A percentile compares a stretch with the other conserved stretches of the same genome.
phyloP scores from a whole-genome alignment of 2,329 filamentous ascomycete species.

The Myriosclerotinia duriaeana region DNA sequence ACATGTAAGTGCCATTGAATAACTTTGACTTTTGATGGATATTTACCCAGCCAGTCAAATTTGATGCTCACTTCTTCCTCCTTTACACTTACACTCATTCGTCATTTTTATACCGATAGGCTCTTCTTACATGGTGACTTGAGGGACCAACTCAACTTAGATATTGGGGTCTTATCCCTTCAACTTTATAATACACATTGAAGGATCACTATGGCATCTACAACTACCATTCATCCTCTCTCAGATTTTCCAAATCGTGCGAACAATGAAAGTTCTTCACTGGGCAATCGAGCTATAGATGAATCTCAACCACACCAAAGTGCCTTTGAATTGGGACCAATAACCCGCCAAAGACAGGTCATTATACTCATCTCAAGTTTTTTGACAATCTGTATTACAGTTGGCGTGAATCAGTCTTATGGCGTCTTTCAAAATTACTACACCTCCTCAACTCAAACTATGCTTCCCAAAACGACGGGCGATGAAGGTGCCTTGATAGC shows the following conservation, averaged over 20 bases:
- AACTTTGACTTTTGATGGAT: not conserved
- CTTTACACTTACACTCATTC: not conserved
- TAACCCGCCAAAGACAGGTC: constrained; percentile 43
- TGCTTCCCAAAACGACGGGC: constrained; percentile 42
- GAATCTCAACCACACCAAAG: not conserved
- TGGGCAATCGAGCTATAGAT: not conserved
- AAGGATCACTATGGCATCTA: not conserved
- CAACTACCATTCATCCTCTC: constrained; percentile 18
- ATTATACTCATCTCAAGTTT: constrained; percentile 48
- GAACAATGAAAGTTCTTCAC: constrained; percentile 27
- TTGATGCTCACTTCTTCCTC: not conserved
- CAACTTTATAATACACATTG: not conserved
- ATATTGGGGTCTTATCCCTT: not conserved
- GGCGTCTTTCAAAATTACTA: constrained; percentile 53
- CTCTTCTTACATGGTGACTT: not conserved
- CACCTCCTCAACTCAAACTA: constrained; percentile 44
- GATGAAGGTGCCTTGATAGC: constrained; percentile 47
- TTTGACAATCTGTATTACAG: constrained; percentile 48
- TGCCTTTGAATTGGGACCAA: constrained; percentile 44
- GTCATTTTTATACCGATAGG: no score
- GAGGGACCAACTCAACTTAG: not conserved
- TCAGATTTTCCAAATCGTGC: constrained; percentile 24
- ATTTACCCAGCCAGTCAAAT: not conserved
- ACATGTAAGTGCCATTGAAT: not conserved
- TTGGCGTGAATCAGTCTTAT: constrained; percentile 51